Evolutionary conservation across 148 eudicot genomes (phyloP).

Genomic region (Rhododendron simsii): DNA sequence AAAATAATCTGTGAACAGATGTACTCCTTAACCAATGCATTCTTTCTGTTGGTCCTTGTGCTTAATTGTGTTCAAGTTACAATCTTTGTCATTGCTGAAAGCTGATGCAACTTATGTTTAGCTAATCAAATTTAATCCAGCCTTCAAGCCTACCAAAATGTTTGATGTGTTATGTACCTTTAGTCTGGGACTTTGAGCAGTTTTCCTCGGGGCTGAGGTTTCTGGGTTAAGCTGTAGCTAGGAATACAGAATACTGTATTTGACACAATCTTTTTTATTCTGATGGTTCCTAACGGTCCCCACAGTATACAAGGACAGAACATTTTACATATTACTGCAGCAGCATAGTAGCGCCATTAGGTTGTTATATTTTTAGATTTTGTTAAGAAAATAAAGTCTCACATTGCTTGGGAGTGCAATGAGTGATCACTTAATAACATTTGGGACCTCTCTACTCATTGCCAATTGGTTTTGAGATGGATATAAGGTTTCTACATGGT

Average conservation of each 20-base stretch:
- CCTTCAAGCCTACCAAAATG: neutral
- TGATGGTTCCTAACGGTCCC: neutral
- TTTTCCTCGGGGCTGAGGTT: neutral
- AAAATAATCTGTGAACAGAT: neutral
- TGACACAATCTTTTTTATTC: neutral
- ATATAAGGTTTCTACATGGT: too few species aligned
- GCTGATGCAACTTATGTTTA: neutral
- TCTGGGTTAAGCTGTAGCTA: neutral
- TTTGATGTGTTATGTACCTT: neutral
- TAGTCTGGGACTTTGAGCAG: neutral
- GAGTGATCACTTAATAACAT: too few species aligned
- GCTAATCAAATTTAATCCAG: constrained; percentile 1
- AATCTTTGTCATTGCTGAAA: neutral
- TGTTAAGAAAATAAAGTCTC: too few species aligned
- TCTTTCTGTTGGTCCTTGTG: neutral
- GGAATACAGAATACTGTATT: neutral
- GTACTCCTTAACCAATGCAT: neutral
- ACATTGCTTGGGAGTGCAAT: too few species aligned
- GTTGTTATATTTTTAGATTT: neutral
- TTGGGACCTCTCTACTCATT: too few species aligned
- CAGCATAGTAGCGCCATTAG: neutral
- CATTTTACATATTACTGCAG: neutral
- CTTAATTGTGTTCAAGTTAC: neutral
- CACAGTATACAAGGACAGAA: neutral
- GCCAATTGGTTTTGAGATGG: too few species aligned